Evolutionary conservation across 108 stramenopile species (phyloP), one percentile per base, ranked within the genome.

Genomic region (Skeletonema grethae): DNA sequence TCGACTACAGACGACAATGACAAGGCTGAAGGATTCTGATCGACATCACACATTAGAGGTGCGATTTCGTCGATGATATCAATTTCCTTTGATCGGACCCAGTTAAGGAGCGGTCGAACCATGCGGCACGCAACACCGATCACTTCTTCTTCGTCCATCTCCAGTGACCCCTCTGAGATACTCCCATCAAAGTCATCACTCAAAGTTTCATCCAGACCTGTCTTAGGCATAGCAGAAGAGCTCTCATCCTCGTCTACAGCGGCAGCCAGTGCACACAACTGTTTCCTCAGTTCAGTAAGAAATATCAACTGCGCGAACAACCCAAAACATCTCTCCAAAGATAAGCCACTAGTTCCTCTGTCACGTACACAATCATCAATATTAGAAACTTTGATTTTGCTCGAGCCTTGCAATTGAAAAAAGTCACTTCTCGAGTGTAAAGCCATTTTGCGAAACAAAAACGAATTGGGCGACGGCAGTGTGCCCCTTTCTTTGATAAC

Each of bases 381-480:
- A 35, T 36, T 65, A 30, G 25, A 38, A 30, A 29, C 53, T 68
- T 57, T 41, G 5, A 55, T 76, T 16, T 48, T 70, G 10, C 55
- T 73, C 13, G 69, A 56, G 30, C 60, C 68, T 63, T 61, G 67
- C 2, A 70, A 55, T 18, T 76, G 79, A 48, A 81, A 77, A 57
- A 48, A 56, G 16, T 86, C 76, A 4, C 82, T 57, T 16, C 76
- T 79, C 22, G 85, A 77, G n/a, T 77, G 77, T 34, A 95, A 61
- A 3, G 82, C 88, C 20, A 95, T 67, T 69, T 92, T 89, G 41
- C 88, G 86, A 45, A 92, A 77, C 25, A 92, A 79, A 7, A 88
- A 75, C 9, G 89, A 74, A 62, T 95, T 95, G 5, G 94, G 94
- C 16, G 90, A 91, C 30, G 90, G 71, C 65, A 90, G 87, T 7